Percentiles rank a stretch among this genome's conserved stretches.
These are phyloP conservation scores for Ambrosia artemisiifolia DNA, from an alignment of 129 eudicot genomes.

Conservation along the genomic window DNA sequence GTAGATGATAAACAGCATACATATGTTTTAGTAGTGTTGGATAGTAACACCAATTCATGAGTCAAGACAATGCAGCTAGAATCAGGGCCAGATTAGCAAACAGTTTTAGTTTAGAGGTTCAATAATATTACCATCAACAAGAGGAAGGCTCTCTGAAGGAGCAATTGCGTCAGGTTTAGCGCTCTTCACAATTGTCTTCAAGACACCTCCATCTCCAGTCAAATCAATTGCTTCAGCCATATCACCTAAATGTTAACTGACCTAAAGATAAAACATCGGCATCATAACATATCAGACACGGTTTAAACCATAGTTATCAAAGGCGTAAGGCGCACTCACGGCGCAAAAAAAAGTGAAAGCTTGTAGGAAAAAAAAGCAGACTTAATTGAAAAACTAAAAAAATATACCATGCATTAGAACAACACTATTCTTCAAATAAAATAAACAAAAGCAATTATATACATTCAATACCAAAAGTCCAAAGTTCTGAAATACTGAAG, in stretches of 20 bases:
- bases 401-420: too few species aligned
- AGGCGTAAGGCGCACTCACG: too few species aligned
- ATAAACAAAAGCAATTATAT: too few species aligned
- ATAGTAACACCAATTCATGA: background rate
- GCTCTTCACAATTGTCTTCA: conserved; percentile 68
- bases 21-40: background rate
- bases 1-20: background rate
- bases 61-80: background rate
- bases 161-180: conserved; percentile 79
- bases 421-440: too few species aligned
- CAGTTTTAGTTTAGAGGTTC: background rate
- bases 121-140: conserved; percentile 77
- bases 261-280: conserved; percentile 27
- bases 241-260: conserved; percentile 25
- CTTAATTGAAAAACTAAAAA: too few species aligned
- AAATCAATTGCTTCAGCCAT: conserved; percentile 80
- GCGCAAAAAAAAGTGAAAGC: too few species aligned
- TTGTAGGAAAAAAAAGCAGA: too few species aligned
- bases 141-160: conserved; percentile 89
- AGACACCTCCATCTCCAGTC: conserved; percentile 97
- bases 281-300: background rate
- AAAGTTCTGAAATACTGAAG: too few species aligned
- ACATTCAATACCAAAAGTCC: too few species aligned
- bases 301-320: background rate
- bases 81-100: background rate